Base-by-base conservation (phyloP, 1,139 yeast species). In the Zygotorulaspora mrakii region DNA sequence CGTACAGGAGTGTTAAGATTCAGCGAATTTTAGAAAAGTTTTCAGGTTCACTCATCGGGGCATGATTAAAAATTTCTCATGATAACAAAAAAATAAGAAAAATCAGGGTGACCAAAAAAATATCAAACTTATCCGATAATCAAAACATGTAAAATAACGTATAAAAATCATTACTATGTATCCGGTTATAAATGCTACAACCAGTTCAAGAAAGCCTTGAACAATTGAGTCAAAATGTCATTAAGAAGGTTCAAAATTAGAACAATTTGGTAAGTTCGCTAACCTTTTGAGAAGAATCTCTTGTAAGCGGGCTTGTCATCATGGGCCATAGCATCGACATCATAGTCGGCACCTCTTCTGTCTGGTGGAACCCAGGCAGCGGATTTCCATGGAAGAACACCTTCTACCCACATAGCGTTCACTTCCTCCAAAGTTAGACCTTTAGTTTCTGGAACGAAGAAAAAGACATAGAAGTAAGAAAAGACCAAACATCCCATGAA, bases 381-480 rank as follows among this genome's bases (percentile, higher is more conserved):
- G 22, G 56, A 52, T 35, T 48, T 52, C 56, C 56, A 52, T 33
- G 56, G 51, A 37, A 51, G 35, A 17, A 51, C 53, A 46, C 52
- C 54, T 28, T 52, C 55, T 33, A 41, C 37, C 53, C 53, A 79
- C 66, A 82, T 64, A 53, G 75, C 77, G 61, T 79, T 83, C 49
- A 81, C 81, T 55, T 81, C 82, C 64, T 82, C 89, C 61, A 82
- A 70, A 20, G 82, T 69, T 50, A 79, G 70, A 48, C 86, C 86
- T 64, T 75, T 75, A 41, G 88, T 82, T 63, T 80, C 86, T 50
- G 78, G 79, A 44, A 82, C 79, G 50, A 71, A 70, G 61, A 79
- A 76, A 69, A 71, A 79, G 45, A 78, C 82, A 51, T 77, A 81
- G 66, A 79, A 66, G 51, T 74, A 57, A 18, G 84, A 71, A 57